These are phyloP conservation scores for Leersia perrieri DNA, from an alignment of 176 grass and related monocot genomes.

Conservation along the genomic window DNA sequence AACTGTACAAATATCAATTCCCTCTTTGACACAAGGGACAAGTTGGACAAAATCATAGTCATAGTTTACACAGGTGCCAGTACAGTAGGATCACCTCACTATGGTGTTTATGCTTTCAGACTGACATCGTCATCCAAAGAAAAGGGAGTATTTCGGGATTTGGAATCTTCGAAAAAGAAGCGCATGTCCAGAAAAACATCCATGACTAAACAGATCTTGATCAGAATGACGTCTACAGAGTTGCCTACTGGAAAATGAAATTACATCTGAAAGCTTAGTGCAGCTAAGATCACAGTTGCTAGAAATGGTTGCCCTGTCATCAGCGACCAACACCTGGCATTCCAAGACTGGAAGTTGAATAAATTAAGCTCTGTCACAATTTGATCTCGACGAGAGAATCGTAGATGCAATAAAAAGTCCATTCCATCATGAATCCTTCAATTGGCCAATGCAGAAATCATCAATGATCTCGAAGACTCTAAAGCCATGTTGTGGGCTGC, in stretches of 20 bases:
- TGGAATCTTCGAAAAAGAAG: neutral
- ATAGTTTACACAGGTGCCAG: neutral
- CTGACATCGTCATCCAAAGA: neutral
- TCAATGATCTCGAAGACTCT: conserved; percentile 88
- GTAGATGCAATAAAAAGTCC: neutral
- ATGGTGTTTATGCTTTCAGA: neutral
- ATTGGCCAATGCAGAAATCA: conserved; percentile 75
- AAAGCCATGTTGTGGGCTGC: conserved; percentile 74
- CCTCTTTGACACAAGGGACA: neutral
- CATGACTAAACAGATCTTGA: neutral
- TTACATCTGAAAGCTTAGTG: conserved; percentile 14
- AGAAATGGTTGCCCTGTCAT: neutral
- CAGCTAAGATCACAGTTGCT: neutral
- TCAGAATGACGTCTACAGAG: neutral
- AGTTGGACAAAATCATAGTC: neutral
- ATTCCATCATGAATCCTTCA: conserved; percentile 46
- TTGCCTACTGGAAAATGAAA: neutral
- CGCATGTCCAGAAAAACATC: neutral
- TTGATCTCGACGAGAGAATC: neutral
- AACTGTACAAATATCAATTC: neutral
- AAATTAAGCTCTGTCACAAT: neutral
- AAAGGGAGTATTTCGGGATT: neutral
- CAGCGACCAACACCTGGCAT: neutral
- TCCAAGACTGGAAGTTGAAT: neutral
- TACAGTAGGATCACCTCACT: neutral